Evolutionary conservation across 2,329 filamentous ascomycete species (phyloP).

Genomic region (Alternaria sp.): DNA sequence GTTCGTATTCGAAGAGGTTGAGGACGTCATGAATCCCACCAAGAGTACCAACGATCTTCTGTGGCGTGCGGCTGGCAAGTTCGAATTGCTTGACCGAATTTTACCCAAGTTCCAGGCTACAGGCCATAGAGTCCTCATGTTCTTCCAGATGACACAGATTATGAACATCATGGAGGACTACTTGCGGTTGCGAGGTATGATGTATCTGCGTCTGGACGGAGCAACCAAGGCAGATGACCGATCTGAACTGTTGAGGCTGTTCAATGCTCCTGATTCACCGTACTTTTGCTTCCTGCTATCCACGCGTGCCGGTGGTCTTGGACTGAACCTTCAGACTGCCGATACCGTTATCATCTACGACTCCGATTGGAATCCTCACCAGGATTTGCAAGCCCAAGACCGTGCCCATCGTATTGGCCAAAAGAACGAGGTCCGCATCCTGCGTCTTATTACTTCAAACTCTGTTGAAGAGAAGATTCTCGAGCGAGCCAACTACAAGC

Average conservation of each 20-base stretch:
- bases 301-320: conserved; percentile 95
- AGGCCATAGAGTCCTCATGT: conserved; percentile 96
- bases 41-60: conserved; percentile 89
- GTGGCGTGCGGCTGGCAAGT: conserved; percentile 96
- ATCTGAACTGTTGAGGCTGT: conserved; percentile 84
- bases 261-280: conserved; percentile 88
- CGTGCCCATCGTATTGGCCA: conserved; percentile 99
- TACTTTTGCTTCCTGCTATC: conserved; percentile 99
- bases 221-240: conserved; percentile 98
- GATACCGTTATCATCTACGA: conserved; percentile 99
- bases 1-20: conserved; percentile 97
- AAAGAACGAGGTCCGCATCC: conserved; percentile 98
- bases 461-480: conserved; percentile 99
- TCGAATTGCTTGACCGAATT: conserved; percentile 90
- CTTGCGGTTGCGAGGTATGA: conserved; percentile 79
- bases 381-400: conserved; percentile 98
- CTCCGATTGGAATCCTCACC: conserved; percentile 99
- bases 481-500: conserved; percentile 94
- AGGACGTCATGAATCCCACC: conserved; percentile 95
- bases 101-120: conserved; percentile 91
- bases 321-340: conserved; percentile 95
- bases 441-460: conserved; percentile 93
- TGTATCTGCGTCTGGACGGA: conserved; percentile 92
- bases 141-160: conserved; percentile 99
- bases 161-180: conserved; percentile 99